phyloP scores from a whole-genome alignment of 2,329 filamentous ascomycete species.

The Cladophialophora bantiana region DNA sequence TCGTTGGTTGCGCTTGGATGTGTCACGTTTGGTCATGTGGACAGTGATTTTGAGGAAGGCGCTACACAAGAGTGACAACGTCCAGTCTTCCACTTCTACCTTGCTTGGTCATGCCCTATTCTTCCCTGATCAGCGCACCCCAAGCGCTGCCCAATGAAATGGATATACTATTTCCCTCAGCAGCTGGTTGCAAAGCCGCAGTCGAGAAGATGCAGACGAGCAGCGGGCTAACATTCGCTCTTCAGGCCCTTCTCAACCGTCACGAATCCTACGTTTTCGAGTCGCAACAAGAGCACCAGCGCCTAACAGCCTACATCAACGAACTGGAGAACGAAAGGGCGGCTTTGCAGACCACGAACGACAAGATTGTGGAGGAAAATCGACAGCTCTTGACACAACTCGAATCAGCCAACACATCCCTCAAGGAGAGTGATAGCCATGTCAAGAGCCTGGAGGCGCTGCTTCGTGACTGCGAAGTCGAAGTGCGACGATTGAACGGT shows the following conservation, averaged over 20 bases:
- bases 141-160: conserved; percentile 9
- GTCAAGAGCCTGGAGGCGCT: conserved; percentile 78
- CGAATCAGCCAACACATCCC: conserved; percentile 79
- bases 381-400: conserved; percentile 80
- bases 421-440: conserved; percentile 79
- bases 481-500: conserved; percentile 75
- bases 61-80: not conserved
- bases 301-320: conserved; percentile 74
- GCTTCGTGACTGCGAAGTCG: conserved; percentile 77
- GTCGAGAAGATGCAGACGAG: conserved; percentile 24
- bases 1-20: conserved; percentile 15
- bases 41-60: conserved; percentile 10
- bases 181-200: conserved; percentile 5
- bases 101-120: not conserved
- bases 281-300: conserved; percentile 81
- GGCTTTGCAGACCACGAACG: conserved; percentile 77
- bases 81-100: not conserved
- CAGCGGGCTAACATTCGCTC: conserved; percentile 69
- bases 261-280: conserved; percentile 96
- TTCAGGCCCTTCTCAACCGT: conserved; percentile 86
- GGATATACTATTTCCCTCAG: conserved; percentile 11
- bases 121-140: not conserved
- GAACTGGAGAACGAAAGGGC: conserved; percentile 75
- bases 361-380: conserved; percentile 81
- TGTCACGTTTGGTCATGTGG: not conserved